Evolutionary conservation across 2,329 filamentous ascomycete species (phyloP), one percentile per base, ranked within the genome.

Genomic region (Balansia obtecta): DNA sequence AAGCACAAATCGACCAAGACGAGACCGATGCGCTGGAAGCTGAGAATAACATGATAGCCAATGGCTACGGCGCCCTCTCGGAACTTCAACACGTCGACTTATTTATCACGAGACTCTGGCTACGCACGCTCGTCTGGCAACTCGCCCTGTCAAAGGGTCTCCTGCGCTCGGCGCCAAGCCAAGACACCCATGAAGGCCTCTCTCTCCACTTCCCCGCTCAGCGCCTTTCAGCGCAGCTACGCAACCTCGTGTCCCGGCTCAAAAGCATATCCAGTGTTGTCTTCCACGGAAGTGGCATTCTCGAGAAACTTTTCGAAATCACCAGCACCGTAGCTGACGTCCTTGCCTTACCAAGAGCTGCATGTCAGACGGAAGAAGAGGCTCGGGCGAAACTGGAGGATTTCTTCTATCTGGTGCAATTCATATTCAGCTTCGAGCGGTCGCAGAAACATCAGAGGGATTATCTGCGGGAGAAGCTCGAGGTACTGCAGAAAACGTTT

Each of bases 241-340:
- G 68, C 39, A 62, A 54, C 38, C 61, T 71, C 13, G 65, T 70
- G 15, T 58, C 57, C 43, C 61, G 61, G 2, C 56, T 70, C 1
- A 59, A 62, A 5, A 68, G 61, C 51, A 60, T 65, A 16, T 61
- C 64, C 38, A 72, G 71, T 49, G 72, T 80, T 52, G 71, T 71
- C 30, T 72, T 76, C 4, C 76, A 81, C 55, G 77, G 77, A 8
- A 74, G 69, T 38, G 74, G 74, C 20, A 76, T 81, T 50, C 65
- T 79, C 48, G 72, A 77, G 53, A 81, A 81, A 58, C 65, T 81
- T 4, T 78, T 81, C 50, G 77, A 81, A 56, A 77, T 81, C 53
- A 75, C 76, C 0, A 77, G 76, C 58, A 79, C 76, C 2, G 75
- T 80, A 44, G 75, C 76, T 9, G 77, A 80, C 54, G 77, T 81